phyloP scores from a whole-genome alignment of 148 eudicot species.

The Cornus controversa region DNA sequence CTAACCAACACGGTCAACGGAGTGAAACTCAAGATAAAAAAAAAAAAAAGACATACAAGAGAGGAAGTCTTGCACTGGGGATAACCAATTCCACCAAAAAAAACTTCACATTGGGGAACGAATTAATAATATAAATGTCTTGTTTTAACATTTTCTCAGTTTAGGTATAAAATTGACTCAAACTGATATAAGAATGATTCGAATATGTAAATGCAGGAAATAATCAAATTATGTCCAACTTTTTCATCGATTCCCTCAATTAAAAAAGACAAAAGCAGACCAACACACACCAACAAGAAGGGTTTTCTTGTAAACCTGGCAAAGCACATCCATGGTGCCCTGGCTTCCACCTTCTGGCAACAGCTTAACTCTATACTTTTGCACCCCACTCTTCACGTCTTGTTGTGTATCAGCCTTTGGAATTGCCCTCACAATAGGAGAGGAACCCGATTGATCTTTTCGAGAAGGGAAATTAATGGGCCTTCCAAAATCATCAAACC shows the following conservation, averaged over 20 bases:
- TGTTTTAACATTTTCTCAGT: too few relatives aligned
- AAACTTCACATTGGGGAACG: not conserved
- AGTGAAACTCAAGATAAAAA: too few relatives aligned
- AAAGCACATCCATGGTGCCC: slow-evolving; percentile 82
- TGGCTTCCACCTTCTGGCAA: slow-evolving; percentile 80
- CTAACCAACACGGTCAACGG: not conserved
- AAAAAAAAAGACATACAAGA: too few relatives aligned
- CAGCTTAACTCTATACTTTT: slow-evolving; percentile 86
- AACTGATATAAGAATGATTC: not conserved
- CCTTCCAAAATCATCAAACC: slow-evolving; percentile 92
- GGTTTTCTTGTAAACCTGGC: slow-evolving; percentile 53
- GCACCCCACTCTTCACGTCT: slow-evolving; percentile 70
- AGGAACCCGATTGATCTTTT: slow-evolving; percentile 30
- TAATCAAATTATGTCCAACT: not conserved
- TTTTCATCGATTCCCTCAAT: not conserved
- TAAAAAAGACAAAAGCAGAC: not conserved
- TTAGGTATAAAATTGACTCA: too few relatives aligned
- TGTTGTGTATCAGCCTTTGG: slow-evolving; percentile 60
- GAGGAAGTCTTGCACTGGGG: not conserved
- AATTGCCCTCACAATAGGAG: slow-evolving; percentile 78
- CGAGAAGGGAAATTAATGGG: slow-evolving; percentile 48
- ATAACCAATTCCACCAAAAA: not conserved
- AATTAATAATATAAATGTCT: not conserved
- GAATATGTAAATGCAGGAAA: not conserved
- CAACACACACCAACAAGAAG: not conserved